Evolutionary conservation across 345 rosid species (phyloP), one percentile per base, ranked within the genome.

Genomic region (Cardiospermum halicacabum): DNA sequence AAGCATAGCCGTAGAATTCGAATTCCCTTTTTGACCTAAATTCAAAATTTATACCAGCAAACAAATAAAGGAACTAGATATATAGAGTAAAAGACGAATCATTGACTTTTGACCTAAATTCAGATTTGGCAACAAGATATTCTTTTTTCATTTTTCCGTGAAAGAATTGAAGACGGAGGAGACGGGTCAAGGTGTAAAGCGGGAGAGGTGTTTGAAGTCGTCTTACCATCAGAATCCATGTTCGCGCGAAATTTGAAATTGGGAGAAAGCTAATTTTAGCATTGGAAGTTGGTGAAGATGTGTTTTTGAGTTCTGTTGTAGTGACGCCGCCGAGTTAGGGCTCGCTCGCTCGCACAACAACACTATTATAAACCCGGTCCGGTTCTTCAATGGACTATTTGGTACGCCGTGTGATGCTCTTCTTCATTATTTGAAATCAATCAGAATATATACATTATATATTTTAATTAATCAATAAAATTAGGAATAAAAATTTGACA

Each of bases 1-100:
- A 26, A 82, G 77, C 64, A 72, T 60, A 58, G 77, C 75, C 3
- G 82, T 72, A 0, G 82, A 78, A 75, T 75, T 76, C 26, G 68
- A 69, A 45, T 72, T 68, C 60, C 60, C 62, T 68, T 32, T 70
- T 61, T 76, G 88, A 70, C 83, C 80, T 57, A 53, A 51, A 40
- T 53, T 51, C 76, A 66, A n/a, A n/a, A n/a, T 62, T 3, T 58
- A 57, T n/a, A 11, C 25, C n/a, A 30, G 11, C 18, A 18, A 43
- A 27, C 43, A 4, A 32, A 59, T 40, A 34, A 43, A 24, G 39
- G 25, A 51, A 40, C 37, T 13, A 9, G 26, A 55, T 45, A 5
- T 36, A n/a, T 7, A 24, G 22, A 6, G 3, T 11, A 48, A 47
- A 47, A 48, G 9, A 49, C 15, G n/a, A n/a, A n/a, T n/a, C n/a